Evolutionary conservation across 2,329 filamentous ascomycete genomes (phyloP), one percentile per base, ranked within the genome.

Genomic region (Arthroderma sp.): DNA sequence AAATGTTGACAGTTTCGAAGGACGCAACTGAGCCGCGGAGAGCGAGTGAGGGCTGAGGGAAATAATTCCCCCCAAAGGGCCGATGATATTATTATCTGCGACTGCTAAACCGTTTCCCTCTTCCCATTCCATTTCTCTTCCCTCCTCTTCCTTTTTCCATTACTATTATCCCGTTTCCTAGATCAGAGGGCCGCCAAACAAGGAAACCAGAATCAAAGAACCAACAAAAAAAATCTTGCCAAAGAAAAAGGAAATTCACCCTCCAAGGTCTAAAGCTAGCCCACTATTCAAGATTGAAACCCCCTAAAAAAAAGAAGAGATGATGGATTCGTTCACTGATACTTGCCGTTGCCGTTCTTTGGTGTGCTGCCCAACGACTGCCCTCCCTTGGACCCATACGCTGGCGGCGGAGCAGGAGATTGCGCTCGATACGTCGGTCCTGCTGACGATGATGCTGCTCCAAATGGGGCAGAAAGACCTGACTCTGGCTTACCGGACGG

Each of bases 351-450:
- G 57, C 68, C 67, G 35, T 67, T 61, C 66, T 68, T 66, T 2
- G 66, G 56, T 28, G 66, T 64, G 2, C 66, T 69, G 5, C 67
- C 66, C 28, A 73, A 60, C 6, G 70, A 71, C 31, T 61, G 61
- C 6, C 70, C 73, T 21, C 66, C 67, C 28, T 67, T 59, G 23
- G 70, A 67, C 37, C 68, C 70, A 56, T 74, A 74, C 28, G 71
- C 70, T 28, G 72, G 72, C 21, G 72, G 72, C 13, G 72, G 72
- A 17, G 71, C 72, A 33, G 69, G 67, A 51, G 60, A 68, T 2
- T 70, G 66, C 3, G 71, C 37, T 17, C 54, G 54, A 55, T 51
- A 51, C 47, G 33, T 31, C 47, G 47, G 47, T 35, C 64, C 59
- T 25, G 52, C 25, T 56, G 57, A 37, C 54, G 28, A 7, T 39